Evolutionary conservation across 768 basidiomycete species (phyloP), one percentile per base, ranked within the genome.

Genomic region (Trametes coccinea): DNA sequence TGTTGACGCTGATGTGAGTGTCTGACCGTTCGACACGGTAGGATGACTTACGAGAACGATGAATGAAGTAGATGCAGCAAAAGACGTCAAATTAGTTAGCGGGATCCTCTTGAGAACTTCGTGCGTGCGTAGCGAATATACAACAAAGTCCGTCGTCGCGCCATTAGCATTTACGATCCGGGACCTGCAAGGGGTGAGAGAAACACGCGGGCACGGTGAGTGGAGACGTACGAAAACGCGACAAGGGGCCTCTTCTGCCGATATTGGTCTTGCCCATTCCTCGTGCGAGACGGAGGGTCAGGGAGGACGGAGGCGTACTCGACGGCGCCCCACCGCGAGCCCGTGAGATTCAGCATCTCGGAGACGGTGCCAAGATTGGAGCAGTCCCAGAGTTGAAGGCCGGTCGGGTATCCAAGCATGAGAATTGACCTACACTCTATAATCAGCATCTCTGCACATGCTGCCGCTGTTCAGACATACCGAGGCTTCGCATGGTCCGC

Each of bases 321-420:
- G 53, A 75, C 62, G 41, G 65, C 62, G 7, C 74, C 75, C 78
- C 74, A 79, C 10, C 70, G 67, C 31, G 72, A 43, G 56, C 68
- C 74, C 8, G 74, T 65, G 37, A 89, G 59, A 60, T 87, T 84
- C 59, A 89, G 70, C 3, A 87, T 62, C 65, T 89, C 87, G 2
- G 73, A 70, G 5, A 85, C 77, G 1, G 79, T 66, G 56, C 74
- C 81, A 8, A 88, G 70, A 61, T 82, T 77, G 11, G 81, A 77
- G 65, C 82, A 83, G 64, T 88, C 85, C 86, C 86, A 89, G 17
- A 87, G 75, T 67, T 87, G 82, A 43, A 89, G 66, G 5, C 83
- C 81, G 13, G 74, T 72, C 34, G 69, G 61, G 69, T 87, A 88
- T 4, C 79, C 85, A 14, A 87, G 73, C 53, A 88, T 69, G 10